Evolutionary conservation across 306 rosid species (phyloP), one percentile per base, ranked within the genome.

Genomic region (Prunus mira): DNA sequence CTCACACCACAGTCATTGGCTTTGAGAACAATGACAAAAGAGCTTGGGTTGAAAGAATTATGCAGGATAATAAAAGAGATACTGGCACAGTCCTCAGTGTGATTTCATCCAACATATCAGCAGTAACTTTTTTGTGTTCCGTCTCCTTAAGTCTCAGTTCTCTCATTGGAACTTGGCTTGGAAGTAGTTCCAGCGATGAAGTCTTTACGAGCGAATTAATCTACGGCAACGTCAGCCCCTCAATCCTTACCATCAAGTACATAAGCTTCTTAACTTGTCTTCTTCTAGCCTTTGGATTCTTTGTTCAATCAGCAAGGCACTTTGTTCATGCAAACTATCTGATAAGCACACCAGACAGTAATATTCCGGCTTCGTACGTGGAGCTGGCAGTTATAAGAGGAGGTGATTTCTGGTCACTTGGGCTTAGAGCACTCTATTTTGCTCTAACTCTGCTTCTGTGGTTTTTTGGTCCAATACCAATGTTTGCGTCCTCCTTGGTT

Each of bases 381-480:
- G 89, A 90, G 62, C 20, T 73, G 15, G 91, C 96, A 3, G 91
- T 93, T 3, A 89, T 93, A 75, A 85, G 96, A 12, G 97, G 94
- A 13, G 72, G 93, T 68, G 88, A 90, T 71, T 90, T 89, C 73
- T 90, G 97, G 97, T 82, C 89, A 69, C 87, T 90, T 6, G 97
- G 97, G 41, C 89, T 90, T 50, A 43, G 96, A 71, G 87, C 97
- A 1, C 87, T 90, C 12, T 93, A 90, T 74, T 90, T 89, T 72
- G 96, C 97, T 41, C 88, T 93, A 0, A 65, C 84, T 65, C 67
- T 93, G 75, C 46, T 93, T 54, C 92, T 89, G 5, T 93, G 97
- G 97, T 86, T 93, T 82, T 93, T 90, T 60, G 96, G 96, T 50
- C 96, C 97, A 17, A 90, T 93, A 22, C 96, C 97, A 1, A 90